Conservation (phyloP, 179 eudicot species). For the Silene vulgaris region DNA sequence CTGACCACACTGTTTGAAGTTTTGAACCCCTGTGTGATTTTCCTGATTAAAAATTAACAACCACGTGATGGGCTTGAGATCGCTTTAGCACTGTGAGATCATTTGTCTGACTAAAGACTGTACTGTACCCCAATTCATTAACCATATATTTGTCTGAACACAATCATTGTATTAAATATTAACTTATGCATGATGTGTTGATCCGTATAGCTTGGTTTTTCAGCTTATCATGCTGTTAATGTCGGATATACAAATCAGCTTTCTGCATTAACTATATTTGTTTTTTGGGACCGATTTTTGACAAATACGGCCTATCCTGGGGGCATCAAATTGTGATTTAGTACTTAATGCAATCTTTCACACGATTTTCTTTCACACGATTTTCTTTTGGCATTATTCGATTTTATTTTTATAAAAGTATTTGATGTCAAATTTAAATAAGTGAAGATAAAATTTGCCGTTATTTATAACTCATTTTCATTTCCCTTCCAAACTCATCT, state of each 20-base stretch:
- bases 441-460: no score
- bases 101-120: slow-evolving; percentile 1
- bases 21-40: neutral
- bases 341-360: neutral
- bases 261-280: neutral
- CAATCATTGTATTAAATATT: neutral
- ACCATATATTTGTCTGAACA: neutral
- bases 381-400: no score
- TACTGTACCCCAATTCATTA: neutral
- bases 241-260: neutral
- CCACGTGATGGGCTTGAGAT: neutral
- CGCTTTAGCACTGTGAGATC: neutral
- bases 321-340: neutral
- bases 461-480: no score
- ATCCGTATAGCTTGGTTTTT: neutral
- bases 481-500: no score
- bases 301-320: neutral
- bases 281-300: neutral
- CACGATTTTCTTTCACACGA: no score
- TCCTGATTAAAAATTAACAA: neutral
- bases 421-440: no score
- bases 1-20: neutral
- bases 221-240: neutral
- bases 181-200: neutral
- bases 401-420: no score